Evolutionary conservation across 805 yeast species (phyloP), one percentile per base, ranked within the genome.

Genomic region (Kodamaea fukazawae): DNA sequence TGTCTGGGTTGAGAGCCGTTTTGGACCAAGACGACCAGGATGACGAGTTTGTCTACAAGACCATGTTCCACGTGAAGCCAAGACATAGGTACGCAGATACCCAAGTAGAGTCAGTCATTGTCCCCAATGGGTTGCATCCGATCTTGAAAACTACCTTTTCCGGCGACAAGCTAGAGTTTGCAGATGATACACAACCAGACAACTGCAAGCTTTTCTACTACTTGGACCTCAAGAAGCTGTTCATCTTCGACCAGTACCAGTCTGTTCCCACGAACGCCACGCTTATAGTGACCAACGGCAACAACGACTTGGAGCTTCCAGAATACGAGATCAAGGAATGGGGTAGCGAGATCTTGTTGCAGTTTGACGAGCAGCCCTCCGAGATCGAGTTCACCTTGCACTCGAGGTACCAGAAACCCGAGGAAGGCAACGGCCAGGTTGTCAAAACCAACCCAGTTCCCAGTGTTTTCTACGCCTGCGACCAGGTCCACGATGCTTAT

Each of bases 21-120:
- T 41, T 58, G 44, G 56, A 59, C 29, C 50, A 50, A 16, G 40
- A 36, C 7, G 53, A 45, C 6, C 40, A 43, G 3, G 46, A 42
- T 4, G 49, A 50, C 1, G 53, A 53, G 16, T 46, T 48, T 23
- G 44, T 63, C 6, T 60, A 55, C 44, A 61, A 60, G 33, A 70
- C 75, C 0, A 43, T 70, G 41, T 67, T 70, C 49, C 74, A 70
- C 45, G 55, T 65, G 10, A 66, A 67, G 44, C 73, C 73, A 4
- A 49, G 70, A 26, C 70, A 66, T 42, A 47, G 71, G 29, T 26
- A 18, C 15, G 27, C 46, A 2, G 29, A 33, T 10, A 27, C 18
- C 12, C 13, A 15, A 16, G 34, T 17, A 14, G 34, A 27, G 10
- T 23, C 51, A 15, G n/a, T 15, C 1, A 30, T 53, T 11, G 29